Evolutionary conservation across 495 filamentous ascomycete genomes (phyloP), one percentile per base, ranked within the genome.

Genomic region (Xylaria bambusicola): DNA sequence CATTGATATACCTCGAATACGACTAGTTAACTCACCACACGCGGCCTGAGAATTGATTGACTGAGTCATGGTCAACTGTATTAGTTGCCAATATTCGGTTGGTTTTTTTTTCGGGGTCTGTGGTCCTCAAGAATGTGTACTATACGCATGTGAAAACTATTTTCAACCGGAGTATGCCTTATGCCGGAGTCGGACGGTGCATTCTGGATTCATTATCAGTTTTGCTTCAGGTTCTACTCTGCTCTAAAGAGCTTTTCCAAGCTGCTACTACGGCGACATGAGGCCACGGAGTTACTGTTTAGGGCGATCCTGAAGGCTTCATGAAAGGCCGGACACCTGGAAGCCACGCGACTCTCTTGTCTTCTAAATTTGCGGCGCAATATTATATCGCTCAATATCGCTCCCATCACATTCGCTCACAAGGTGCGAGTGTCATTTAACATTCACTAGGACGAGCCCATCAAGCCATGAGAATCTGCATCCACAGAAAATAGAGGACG

Each of bases 1-100:
- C 6, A 44, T 62, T 35, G 58, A 66, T 9, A 3, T 62, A 29
- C 36, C 63, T 13, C 61, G 61, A 31, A 64, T 68, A 51, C 48
- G 56, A 38, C 29, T 69, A 51, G 56, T 66, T 29, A 58, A 62
- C 27, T 63, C 59, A 8, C 40, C 60, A 10, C 17, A n/a, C 21
- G 56, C 27, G 26, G 46, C 17, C 9, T 41, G 21, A 9, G 13
- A 3, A 7, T 13, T 18, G n/a, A n/a, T n/a, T n/a, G n/a, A 23
- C 15, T 18, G 7, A 41, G 10, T 20, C 13, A 44, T 15, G 7
- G 23, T 26, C 9, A 44, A 20, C 20, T n/a, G 17, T 18, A n/a
- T 3, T 8, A 9, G 26, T 15, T 13, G n/a, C n/a, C n/a, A n/a
- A n/a, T n/a, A n/a, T n/a, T n/a, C n/a, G n/a, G n/a, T n/a, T n/a